Evolutionary conservation across 805 yeast genomes (phyloP).

Genomic region (Wickerhamiella azyma): DNA sequence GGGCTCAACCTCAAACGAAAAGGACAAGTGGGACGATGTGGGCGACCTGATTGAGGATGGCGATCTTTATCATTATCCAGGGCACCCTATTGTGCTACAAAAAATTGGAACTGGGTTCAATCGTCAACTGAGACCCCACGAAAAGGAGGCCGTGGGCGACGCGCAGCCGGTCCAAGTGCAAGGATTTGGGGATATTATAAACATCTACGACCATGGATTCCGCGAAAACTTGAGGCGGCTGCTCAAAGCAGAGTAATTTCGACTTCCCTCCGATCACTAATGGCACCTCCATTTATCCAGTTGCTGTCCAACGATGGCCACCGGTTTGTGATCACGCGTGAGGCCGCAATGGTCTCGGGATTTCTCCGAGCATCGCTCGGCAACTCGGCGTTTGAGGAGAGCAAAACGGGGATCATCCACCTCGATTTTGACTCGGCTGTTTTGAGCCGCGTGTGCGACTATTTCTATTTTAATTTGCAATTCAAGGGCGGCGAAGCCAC

Average conservation of each 20-base stretch:
- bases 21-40: slow-evolving; percentile 55
- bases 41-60: slow-evolving; percentile 37
- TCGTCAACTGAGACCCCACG: slow-evolving; percentile 21
- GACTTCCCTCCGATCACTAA: slow-evolving; percentile 3
- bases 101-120: slow-evolving; percentile 18
- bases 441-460: slow-evolving; percentile 71
- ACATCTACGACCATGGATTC: slow-evolving; percentile 28
- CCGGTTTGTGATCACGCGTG: slow-evolving; percentile 46
- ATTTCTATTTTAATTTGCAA: slow-evolving; percentile 59
- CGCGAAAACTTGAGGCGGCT: slow-evolving; percentile 16
- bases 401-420: slow-evolving; percentile 38
- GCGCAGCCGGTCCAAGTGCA: slow-evolving; percentile 17
- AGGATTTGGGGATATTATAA: slow-evolving; percentile 24
- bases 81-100: slow-evolving; percentile 21
- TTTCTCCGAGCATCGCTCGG: slow-evolving; percentile 43
- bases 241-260: background rate
- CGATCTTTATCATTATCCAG: slow-evolving; percentile 24
- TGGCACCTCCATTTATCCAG: slow-evolving; percentile 36
- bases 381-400: slow-evolving; percentile 40
- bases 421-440: slow-evolving; percentile 53
- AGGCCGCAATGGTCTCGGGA: slow-evolving; percentile 64
- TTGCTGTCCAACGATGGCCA: slow-evolving; percentile 63
- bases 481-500: slow-evolving; percentile 32
- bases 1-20: slow-evolving; percentile 68
- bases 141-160: slow-evolving; percentile 17